Conservation (phyloP, 257 asterid genomes). For the Plantago major region DNA sequence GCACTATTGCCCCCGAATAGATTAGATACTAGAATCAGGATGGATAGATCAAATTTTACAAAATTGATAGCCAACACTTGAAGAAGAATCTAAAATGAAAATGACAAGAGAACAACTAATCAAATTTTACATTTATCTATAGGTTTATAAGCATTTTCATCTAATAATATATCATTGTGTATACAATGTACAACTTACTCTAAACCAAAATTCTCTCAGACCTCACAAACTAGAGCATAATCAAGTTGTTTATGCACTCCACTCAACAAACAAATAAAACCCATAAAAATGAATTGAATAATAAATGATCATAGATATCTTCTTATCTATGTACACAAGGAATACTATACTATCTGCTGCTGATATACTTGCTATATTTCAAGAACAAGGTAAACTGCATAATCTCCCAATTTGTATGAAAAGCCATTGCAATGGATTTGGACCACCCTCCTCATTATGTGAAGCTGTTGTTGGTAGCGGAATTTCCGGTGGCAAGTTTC, state of each 20-base stretch:
- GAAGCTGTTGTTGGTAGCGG: conserved; percentile 47
- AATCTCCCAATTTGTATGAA: conserved; percentile 69
- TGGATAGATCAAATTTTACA: too few species aligned
- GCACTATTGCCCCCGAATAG: too few species aligned
- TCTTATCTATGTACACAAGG: conserved; percentile 20
- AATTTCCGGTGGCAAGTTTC: conserved; percentile 65
- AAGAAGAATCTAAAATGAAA: too few species aligned
- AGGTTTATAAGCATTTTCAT: neutral
- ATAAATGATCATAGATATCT: neutral
- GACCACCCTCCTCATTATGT: conserved; percentile 36
- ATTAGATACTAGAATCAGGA: too few species aligned
- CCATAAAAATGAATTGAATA: conserved; percentile 24
- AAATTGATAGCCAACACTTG: too few species aligned
- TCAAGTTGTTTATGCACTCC: conserved; percentile 5
- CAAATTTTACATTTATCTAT: neutral
- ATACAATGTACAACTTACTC: neutral
- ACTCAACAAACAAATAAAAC: conserved; percentile 13
- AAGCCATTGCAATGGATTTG: conserved; percentile 74
- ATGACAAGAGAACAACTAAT: too few species aligned
- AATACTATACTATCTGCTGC: neutral
- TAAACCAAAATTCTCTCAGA: conserved; percentile 8
- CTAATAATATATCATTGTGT: neutral
- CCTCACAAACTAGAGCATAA: conserved; percentile 1
- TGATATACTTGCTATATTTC: conserved; percentile 15
- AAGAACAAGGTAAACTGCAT: conserved; percentile 59